Conservation (phyloP, 352 stramenopile genomes). For the Phytophthora podocarpi region DNA sequence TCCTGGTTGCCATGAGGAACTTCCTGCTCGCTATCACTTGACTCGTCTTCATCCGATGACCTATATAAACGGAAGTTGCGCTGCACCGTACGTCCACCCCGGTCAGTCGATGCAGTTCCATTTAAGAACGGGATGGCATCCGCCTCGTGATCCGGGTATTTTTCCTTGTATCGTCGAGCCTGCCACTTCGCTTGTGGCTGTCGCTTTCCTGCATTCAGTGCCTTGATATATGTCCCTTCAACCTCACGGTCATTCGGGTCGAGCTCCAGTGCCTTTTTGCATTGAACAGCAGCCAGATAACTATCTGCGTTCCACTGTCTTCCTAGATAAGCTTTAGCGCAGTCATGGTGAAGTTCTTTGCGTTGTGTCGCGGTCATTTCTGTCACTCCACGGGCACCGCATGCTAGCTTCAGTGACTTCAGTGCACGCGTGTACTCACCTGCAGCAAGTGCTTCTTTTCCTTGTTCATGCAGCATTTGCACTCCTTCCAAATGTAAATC, state of each 20-base stretch:
- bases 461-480: constrained; percentile 29
- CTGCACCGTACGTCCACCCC: background rate
- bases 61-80: constrained; percentile 14
- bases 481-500: constrained; percentile 31
- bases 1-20: constrained; percentile 17
- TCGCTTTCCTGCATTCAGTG: constrained; percentile 50
- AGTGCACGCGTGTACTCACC: constrained; percentile 45
- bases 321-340: constrained; percentile 68
- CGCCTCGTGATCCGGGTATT: constrained; percentile 46
- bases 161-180: constrained; percentile 47
- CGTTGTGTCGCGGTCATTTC: constrained; percentile 42
- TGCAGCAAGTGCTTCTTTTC: constrained; percentile 17
- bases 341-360: constrained; percentile 65
- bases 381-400: constrained; percentile 24
- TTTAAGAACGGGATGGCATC: constrained; percentile 52
- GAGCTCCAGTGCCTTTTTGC: constrained; percentile 68
- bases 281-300: constrained; percentile 67
- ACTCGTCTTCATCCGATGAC: constrained; percentile 38
- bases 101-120: background rate
- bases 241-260: constrained; percentile 50
- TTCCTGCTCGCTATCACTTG: constrained; percentile 34
- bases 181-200: constrained; percentile 46
- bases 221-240: constrained; percentile 64
- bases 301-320: constrained; percentile 69
- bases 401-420: constrained; percentile 43